Conservation (phyloP, 2,329 filamentous ascomycete genomes). For the Ciborinia camelliae region DNA sequence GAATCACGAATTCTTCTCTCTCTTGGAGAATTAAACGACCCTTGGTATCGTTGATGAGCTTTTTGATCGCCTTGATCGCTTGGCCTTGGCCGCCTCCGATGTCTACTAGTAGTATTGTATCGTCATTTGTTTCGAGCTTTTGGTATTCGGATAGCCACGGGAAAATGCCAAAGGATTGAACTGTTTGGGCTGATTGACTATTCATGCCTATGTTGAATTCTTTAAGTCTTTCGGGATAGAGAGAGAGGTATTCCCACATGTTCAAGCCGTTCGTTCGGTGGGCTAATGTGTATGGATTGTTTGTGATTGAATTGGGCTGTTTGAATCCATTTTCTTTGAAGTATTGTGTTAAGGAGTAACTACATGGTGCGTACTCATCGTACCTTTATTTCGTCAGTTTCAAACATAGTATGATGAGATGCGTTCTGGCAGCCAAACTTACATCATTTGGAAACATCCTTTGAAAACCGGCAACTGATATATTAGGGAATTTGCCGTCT, state of each 20-base stretch:
- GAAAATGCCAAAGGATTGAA: not conserved
- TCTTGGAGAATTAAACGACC: not conserved
- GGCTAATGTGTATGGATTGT: not conserved
- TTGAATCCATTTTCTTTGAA: not conserved
- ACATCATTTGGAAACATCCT: too few species aligned
- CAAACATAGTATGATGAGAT: too few species aligned
- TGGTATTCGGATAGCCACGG: not conserved
- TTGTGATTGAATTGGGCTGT: not conserved
- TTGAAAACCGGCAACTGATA: not conserved
- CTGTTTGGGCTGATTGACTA: not conserved
- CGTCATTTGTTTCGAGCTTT: not conserved
- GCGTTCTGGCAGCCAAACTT: too few species aligned
- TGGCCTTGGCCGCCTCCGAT: not conserved
- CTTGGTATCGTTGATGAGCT: not conserved
- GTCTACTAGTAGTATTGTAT: not conserved
- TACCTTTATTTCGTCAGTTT: too few species aligned
- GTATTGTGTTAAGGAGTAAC: not conserved
- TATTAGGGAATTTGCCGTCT: not conserved
- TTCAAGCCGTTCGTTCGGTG: not conserved
- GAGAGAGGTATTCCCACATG: not conserved
- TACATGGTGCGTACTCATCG: too few species aligned
- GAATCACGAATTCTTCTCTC: not conserved
- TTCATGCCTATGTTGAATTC: not conserved
- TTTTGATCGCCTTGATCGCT: not conserved
- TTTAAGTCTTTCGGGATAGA: not conserved